phyloP scores from a whole-genome alignment of 1,284 basidiomycete genomes.

The Ustilago esculenta region DNA sequence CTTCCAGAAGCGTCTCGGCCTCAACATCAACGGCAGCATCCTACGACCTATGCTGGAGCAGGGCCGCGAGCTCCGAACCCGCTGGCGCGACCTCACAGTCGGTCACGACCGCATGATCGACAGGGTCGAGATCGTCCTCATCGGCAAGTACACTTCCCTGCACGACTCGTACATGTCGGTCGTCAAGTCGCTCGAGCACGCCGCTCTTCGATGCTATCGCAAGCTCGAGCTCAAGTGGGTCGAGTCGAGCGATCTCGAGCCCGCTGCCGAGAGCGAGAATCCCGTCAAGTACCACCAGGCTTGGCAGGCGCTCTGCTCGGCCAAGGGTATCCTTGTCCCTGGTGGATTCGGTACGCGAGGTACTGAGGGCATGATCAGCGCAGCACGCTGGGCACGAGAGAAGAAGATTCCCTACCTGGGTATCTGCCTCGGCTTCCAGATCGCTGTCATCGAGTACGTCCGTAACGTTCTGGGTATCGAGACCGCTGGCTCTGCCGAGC shows the following conservation, averaged over 20 bases:
- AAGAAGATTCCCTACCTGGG: conserved; percentile 94
- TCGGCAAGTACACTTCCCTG: conserved; percentile 97
- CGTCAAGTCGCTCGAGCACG: conserved; percentile 95
- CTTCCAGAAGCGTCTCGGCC: conserved; percentile 81
- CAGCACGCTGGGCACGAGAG: conserved; percentile 95
- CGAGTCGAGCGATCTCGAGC: conserved; percentile 92
- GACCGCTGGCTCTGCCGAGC: conserved; percentile 91
- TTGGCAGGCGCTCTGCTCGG: conserved; percentile 90
- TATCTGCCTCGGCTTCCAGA: conserved; percentile 97
- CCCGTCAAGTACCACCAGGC: conserved; percentile 95
- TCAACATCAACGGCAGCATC: conserved; percentile 74
- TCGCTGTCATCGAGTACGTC: conserved; percentile 95
- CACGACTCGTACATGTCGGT: conserved; percentile 99
- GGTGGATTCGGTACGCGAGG: conserved; percentile 94
- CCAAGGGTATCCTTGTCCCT: conserved; percentile 72
- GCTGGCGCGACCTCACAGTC: conserved; percentile 86
- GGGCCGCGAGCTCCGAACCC: conserved; percentile 75
- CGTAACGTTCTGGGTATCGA: conserved; percentile 81
- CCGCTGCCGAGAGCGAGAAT: conserved; percentile 78
- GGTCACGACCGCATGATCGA: conserved; percentile 92
- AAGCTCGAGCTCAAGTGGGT: conserved; percentile 78
- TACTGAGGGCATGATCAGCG: conserved; percentile 96
- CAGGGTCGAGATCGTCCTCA: conserved; percentile 86
- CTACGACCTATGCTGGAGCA: conserved; percentile 72
- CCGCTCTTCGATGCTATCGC: conserved; percentile 87